Evolutionary conservation across 345 rosid genomes (phyloP), one percentile per base, ranked within the genome.

Genomic region (Noccaea bulbosa): DNA sequence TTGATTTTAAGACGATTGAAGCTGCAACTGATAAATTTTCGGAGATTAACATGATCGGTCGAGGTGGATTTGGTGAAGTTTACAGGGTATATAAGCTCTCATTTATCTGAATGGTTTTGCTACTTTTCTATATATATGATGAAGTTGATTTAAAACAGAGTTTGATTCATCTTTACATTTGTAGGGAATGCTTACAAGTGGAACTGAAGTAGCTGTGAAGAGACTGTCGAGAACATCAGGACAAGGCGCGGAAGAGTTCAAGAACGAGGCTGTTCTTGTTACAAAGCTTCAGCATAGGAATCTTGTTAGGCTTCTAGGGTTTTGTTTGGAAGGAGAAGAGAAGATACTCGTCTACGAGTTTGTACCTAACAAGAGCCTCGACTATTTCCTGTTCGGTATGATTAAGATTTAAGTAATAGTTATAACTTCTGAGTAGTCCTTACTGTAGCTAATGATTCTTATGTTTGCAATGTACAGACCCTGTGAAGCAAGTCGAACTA

Each of bases 1-100:
- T 60, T n/a, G 78, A 73, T 56, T 51, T 82, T 1, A 53, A 12
- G 10, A 66, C 75, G 0, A 76, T 83, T 11, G 40, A 71, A 79
- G 66, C 53, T 17, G 88, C 89, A 4, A 81, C 88, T 8, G 35
- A 78, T 9, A 57, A 73, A 4, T 86, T 86, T 74, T 76, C 88
- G 3, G 59, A 12, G 2, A 45, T 65, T 8, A 82, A 85, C 57
- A 81, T 78, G 70, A 73, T 86, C n/a, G 94, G 94, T 11, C 79
- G 51, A 69, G 94, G 94, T n/a, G 94, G 91, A 43, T 86, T 86
- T 51, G 84, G 91, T 22, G 84, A 58, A 32, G 91, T 88, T 74
- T 86, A 78, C 76, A 78, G 60, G 86, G 89, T 84, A 17, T 27
- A 56, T 22, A 37, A 56, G 62, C 17, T 37, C 27, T 55, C 30